Evolutionary conservation across 495 filamentous ascomycete genomes (phyloP).

Genomic region (Cairneyella variabilis): DNA sequence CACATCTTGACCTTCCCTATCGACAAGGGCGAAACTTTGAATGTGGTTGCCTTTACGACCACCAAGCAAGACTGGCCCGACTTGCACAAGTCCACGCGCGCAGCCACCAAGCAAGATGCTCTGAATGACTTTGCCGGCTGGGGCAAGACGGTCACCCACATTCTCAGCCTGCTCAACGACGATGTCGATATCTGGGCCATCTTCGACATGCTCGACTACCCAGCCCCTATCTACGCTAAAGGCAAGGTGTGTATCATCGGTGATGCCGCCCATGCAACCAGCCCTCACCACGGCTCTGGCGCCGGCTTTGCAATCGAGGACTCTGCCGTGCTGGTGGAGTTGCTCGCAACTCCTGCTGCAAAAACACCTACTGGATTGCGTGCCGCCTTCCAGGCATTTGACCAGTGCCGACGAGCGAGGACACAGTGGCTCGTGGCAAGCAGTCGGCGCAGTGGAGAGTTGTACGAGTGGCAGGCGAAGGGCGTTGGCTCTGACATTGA

Average conservation of each 20-base stretch:
- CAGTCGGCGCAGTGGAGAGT: slow-evolving; percentile 25
- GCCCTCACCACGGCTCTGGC: slow-evolving; percentile 64
- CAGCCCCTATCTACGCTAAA: slow-evolving; percentile 46
- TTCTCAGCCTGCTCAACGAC: slow-evolving; percentile 33
- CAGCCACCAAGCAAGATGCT: slow-evolving; percentile 38
- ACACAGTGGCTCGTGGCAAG: slow-evolving; percentile 35
- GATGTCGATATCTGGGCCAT: slow-evolving; percentile 51
- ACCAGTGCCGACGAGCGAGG: slow-evolving; percentile 22
- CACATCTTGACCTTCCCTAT: slow-evolving; percentile 64
- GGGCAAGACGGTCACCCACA: slow-evolving; percentile 41
- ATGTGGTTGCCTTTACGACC: slow-evolving; percentile 23
- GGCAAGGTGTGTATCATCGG: slow-evolving; percentile 55
- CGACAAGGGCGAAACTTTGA: slow-evolving; percentile 35
- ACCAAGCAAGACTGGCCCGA: slow-evolving; percentile 29
- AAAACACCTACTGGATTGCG: slow-evolving; percentile 36
- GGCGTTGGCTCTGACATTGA: slow-evolving; percentile 24
- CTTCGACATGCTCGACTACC: slow-evolving; percentile 54
- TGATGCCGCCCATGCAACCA: slow-evolving; percentile 65
- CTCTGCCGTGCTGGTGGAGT: slow-evolving; percentile 49
- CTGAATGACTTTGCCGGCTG: slow-evolving; percentile 47
- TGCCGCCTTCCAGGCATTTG: slow-evolving; percentile 40
- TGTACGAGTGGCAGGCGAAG: slow-evolving; percentile 32
- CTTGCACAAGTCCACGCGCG: slow-evolving; percentile 49
- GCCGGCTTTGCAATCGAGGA: slow-evolving; percentile 67
- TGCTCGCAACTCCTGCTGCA: slow-evolving; percentile 45